These are phyloP conservation scores for Coemansia sp. DNA, from an alignment of 192 early-diverging fungal species.

Conservation along the genomic window DNA sequence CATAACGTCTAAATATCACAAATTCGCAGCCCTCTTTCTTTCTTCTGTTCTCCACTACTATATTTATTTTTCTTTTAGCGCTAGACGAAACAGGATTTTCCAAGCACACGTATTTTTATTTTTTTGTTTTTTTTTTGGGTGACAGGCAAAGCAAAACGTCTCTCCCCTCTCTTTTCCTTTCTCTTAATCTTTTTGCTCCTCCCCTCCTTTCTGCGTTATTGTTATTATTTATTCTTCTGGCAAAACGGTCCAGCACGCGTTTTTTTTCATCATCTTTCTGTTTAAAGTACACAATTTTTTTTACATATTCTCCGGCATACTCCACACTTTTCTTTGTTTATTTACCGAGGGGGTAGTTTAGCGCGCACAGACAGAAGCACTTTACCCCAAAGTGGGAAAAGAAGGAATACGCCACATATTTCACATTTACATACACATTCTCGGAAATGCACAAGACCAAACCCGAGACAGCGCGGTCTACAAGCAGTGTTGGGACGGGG, in stretches of 20 bases:
- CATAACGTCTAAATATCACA: conserved; percentile 11
- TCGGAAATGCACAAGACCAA: conserved; percentile 39
- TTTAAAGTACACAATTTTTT: neutral
- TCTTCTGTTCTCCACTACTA: conserved; percentile 5
- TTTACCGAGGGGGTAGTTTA: neutral
- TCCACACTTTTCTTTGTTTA: neutral
- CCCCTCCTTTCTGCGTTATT: conserved; percentile 6
- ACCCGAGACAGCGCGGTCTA: conserved; percentile 49
- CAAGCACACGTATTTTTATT: neutral
- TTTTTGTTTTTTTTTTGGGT: conserved; percentile 4
- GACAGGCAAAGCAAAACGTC: neutral
- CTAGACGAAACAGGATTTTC: conserved; percentile 1
- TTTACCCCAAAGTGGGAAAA: neutral
- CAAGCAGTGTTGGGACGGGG: conserved; percentile 26
- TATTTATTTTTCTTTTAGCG: conserved; percentile 2
- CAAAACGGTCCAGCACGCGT: neutral
- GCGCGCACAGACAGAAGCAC: conserved; percentile 4
- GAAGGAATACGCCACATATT: neutral
- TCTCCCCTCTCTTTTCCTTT: neutral
- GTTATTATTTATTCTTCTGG: neutral
- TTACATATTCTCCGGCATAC: conserved; percentile 6
- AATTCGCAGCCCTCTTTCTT: neutral
- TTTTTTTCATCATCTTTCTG: neutral
- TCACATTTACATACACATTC: neutral
- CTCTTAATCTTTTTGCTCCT: neutral